Evolutionary conservation across 441 rosid genomes (phyloP).

Genomic region (Croton setiger): DNA sequence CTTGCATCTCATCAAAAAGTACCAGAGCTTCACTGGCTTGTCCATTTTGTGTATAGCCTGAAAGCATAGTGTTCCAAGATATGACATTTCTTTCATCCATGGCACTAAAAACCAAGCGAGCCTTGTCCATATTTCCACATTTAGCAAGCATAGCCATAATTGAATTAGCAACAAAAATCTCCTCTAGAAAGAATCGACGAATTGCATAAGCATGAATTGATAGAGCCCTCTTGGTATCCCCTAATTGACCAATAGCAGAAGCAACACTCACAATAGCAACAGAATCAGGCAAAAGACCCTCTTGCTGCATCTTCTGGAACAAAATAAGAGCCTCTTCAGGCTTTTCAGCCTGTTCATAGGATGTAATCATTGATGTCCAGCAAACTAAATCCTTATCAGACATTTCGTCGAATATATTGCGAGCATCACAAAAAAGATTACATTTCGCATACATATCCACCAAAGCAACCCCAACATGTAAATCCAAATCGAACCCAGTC

Average conservation of each 20-base stretch:
- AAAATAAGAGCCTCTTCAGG: slow-evolving; percentile 38
- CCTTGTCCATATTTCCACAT: slow-evolving; percentile 40
- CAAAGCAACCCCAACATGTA: slow-evolving; percentile 43
- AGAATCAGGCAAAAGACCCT: slow-evolving; percentile 36
- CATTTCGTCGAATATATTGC: slow-evolving; percentile 52
- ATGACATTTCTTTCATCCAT: slow-evolving; percentile 43
- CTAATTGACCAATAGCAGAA: slow-evolving; percentile 51
- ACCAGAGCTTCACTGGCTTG: slow-evolving; percentile 48
- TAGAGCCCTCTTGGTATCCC: slow-evolving; percentile 32
- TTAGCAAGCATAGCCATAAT: slow-evolving; percentile 45
- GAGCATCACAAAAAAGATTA: slow-evolving; percentile 30
- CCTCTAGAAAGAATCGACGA: slow-evolving; percentile 31
- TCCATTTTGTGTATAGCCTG: slow-evolving; percentile 52
- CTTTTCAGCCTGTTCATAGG: slow-evolving; percentile 48
- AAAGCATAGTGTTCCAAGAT: slow-evolving; percentile 60
- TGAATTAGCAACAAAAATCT: slow-evolving; percentile 38
- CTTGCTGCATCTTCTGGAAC: slow-evolving; percentile 39
- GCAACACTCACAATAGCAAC: slow-evolving; percentile 41
- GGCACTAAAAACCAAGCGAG: slow-evolving; percentile 40
- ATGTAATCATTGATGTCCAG: slow-evolving; percentile 56
- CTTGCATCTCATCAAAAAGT: slow-evolving; percentile 46
- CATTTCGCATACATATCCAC: slow-evolving; percentile 39
- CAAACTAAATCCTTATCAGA: slow-evolving; percentile 44
- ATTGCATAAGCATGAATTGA: slow-evolving; percentile 38
- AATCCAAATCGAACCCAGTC: slow-evolving; percentile 40